Evolutionary conservation across 768 basidiomycete genomes (phyloP), one percentile per base, ranked within the genome.

Genomic region (Paxillus involutus): DNA sequence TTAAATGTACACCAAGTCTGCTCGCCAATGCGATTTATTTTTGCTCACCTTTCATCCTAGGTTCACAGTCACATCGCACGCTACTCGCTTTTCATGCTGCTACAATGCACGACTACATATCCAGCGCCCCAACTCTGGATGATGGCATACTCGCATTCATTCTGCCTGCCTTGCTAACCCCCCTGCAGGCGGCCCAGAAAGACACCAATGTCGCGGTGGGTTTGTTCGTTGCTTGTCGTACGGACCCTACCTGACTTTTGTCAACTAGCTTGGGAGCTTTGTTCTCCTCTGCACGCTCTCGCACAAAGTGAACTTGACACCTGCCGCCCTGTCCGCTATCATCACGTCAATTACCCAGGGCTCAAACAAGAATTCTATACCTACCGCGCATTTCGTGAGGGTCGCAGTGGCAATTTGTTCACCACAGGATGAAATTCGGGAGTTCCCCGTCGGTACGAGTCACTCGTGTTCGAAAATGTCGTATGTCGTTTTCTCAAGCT

Each of bases 11-110:
- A 11, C 58, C 32, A 0, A 32, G n/a, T 32, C 19, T 37, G 1
- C 32, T 47, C 14, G 5, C 14, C 9, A 29, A 17, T 16, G 1
- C 0, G 1, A 41, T 14, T 7, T 50, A 29, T 26, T 44, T 40
- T 51, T 45, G 17, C 57, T 64, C 33, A 64, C 14, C 6, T 4
- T 8, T 41, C 14, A 14, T 14, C 33, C 4, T 29, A 70, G 78
- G 73, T 32, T 73, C 72, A 2, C 65, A 69, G 51, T 64, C 68
- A n/a, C 85, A 96, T 65, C 85, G 85, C 36, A 81, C 88, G 0
- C 72, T 98, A 14, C 70, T 93, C 42, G 85, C 85, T 1, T 98
- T 98, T 73, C 91, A 92, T 68, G 81, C 89, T 7, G 86, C 89
- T 7, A 81, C 81, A 0, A 71, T 93, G 42, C 82, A 94, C 33